phyloP scores from a whole-genome alignment of 495 filamentous ascomycete genomes.

The Astrothelium subdiscretum region DNA sequence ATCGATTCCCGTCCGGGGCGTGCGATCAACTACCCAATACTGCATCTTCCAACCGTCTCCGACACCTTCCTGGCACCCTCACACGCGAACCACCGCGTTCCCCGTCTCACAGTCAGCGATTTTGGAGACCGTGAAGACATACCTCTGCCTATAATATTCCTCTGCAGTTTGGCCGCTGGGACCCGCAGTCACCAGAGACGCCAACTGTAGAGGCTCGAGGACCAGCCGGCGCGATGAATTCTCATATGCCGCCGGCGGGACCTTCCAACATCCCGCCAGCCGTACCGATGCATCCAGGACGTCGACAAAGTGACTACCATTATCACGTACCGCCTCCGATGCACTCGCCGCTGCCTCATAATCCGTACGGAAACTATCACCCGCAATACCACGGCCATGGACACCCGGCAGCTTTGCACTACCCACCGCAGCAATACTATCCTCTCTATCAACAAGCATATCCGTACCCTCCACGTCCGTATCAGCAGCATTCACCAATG shows the following conservation, averaged over 20 bases:
- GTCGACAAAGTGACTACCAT: slow-evolving; percentile 26
- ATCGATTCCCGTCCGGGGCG: background rate
- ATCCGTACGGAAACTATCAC: slow-evolving; percentile 23
- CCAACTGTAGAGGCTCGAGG: background rate
- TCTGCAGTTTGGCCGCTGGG: background rate
- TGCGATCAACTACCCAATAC: background rate
- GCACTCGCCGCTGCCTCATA: slow-evolving; percentile 24
- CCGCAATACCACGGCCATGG: slow-evolving; percentile 24
- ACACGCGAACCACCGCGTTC: background rate
- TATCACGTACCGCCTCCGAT: slow-evolving; percentile 23
- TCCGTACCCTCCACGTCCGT: slow-evolving; percentile 13
- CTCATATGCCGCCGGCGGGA: background rate
- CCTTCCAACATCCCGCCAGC: slow-evolving; percentile 17
- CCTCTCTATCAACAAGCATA: slow-evolving; percentile 17
- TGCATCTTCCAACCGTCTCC: background rate
- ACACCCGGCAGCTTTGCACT: slow-evolving; percentile 16
- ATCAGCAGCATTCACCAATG: slow-evolving; percentile 21
- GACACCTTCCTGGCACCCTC: background rate
- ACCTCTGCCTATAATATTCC: too few species aligned
- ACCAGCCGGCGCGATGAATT: background rate
- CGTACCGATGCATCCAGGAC: slow-evolving; percentile 22
- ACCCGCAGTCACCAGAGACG: background rate
- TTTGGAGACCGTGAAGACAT: background rate
- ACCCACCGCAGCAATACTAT: slow-evolving; percentile 21
- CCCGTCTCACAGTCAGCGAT: background rate